Conservation (phyloP, 805 yeast genomes). For the Candida alai region DNA sequence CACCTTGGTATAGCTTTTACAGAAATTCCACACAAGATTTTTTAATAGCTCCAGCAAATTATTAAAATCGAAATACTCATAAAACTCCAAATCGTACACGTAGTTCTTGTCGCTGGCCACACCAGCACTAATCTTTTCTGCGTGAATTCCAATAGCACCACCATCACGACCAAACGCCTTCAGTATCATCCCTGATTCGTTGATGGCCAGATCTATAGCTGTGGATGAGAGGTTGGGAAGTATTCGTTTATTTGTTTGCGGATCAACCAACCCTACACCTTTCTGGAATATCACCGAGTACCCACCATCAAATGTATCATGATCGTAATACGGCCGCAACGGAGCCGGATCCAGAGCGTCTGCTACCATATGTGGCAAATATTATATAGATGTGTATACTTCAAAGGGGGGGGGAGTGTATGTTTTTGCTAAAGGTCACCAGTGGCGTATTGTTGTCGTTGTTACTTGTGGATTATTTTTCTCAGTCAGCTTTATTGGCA, state of each 20-base stretch:
- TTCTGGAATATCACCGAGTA: slow-evolving; percentile 58
- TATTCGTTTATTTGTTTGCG: slow-evolving; percentile 34
- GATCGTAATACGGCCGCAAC: slow-evolving; percentile 67
- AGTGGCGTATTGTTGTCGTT: too few relatives aligned
- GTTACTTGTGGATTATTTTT: too few relatives aligned
- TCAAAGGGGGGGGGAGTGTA: too few relatives aligned
- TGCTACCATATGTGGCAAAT: too few relatives aligned
- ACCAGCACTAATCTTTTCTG: slow-evolving; percentile 3
- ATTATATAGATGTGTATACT: too few relatives aligned
- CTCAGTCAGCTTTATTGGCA: too few relatives aligned
- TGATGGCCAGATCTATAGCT: slow-evolving; percentile 13
- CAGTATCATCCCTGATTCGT: slow-evolving; percentile 8
- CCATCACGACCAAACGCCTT: slow-evolving; percentile 7
- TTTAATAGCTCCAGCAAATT: slow-evolving; percentile 55
- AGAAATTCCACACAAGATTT: slow-evolving; percentile 56
- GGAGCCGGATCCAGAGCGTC: slow-evolving; percentile 9
- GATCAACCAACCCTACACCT: slow-evolving; percentile 57
- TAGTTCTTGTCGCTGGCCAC: slow-evolving; percentile 34
- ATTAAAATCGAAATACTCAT: slow-evolving; percentile 58
- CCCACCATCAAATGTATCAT: slow-evolving; percentile 63
- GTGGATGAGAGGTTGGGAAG: slow-evolving; percentile 23
- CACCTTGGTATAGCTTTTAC: slow-evolving; percentile 65
- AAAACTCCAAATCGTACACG: slow-evolving; percentile 57
- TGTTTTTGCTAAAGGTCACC: too few relatives aligned
- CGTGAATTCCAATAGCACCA: slow-evolving; percentile 8